These are phyloP conservation scores for Magnolia kwangsiensis DNA, from an alignment of 164 flowering plant species.

Conservation along the genomic window DNA sequence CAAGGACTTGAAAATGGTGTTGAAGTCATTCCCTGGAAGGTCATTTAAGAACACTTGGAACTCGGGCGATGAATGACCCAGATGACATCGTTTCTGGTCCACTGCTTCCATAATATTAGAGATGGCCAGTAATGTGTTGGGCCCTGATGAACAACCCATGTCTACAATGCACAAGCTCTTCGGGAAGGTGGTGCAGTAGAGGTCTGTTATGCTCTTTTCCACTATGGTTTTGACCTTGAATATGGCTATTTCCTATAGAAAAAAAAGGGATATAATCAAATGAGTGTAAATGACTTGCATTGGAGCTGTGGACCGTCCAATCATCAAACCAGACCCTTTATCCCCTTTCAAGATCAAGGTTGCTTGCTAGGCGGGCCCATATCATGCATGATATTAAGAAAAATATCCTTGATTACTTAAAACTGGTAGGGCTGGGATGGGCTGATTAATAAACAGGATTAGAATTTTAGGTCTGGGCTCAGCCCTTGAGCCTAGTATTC, in stretches of 20 bases:
- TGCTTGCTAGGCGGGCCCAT: too few relatives aligned
- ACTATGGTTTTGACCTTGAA: slow-evolving; percentile 31
- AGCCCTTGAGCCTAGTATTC: too few relatives aligned
- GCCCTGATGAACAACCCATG: slow-evolving; percentile 73
- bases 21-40: slow-evolving; percentile 56
- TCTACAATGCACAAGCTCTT: slow-evolving; percentile 43
- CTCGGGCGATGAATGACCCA: slow-evolving; percentile 25
- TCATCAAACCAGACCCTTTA: too few relatives aligned
- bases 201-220: slow-evolving; percentile 33
- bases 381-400: too few relatives aligned
- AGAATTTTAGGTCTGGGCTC: too few relatives aligned
- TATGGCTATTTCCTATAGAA: slow-evolving; percentile 41
- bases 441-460: too few relatives aligned
- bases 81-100: slow-evolving; percentile 3
- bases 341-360: too few relatives aligned
- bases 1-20: slow-evolving; percentile 37
- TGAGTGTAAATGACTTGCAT: too few relatives aligned
- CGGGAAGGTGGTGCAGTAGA: slow-evolving; percentile 19
- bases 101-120: slow-evolving; percentile 31
- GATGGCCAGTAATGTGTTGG: slow-evolving; percentile 43
- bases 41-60: slow-evolving; percentile 48
- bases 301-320: too few relatives aligned
- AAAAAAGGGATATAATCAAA: too few relatives aligned
- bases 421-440: too few relatives aligned
- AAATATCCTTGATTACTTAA: too few relatives aligned